These are phyloP conservation scores for Hepatocystis sp. DNA, from an alignment of 169 alveolate genomes.

Conservation along the genomic window DNA sequence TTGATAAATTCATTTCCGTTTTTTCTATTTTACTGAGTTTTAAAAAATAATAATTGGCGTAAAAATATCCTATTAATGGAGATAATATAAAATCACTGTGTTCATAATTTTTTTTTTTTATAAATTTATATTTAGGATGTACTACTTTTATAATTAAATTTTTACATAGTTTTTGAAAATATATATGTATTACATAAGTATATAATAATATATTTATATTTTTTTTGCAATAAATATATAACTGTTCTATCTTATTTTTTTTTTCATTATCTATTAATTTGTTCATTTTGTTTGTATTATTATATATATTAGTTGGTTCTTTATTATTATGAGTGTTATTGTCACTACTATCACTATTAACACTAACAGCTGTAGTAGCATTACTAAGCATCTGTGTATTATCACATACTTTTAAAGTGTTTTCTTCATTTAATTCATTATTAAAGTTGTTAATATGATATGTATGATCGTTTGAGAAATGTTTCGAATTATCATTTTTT, in stretches of 20 bases:
- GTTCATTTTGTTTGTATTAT: no score
- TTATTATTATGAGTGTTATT: background rate
- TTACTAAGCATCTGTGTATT: no score
- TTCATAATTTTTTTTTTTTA: slow-evolving; percentile 26
- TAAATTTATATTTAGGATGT: slow-evolving; percentile 36
- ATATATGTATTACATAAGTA: slow-evolving; percentile 51
- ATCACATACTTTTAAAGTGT: no score
- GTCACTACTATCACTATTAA: background rate
- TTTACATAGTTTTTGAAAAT: slow-evolving; percentile 41
- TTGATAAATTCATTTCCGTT: no score
- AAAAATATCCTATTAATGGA: slow-evolving; percentile 51
- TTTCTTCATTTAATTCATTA: no score
- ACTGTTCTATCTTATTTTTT: slow-evolving; percentile 26
- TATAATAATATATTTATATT: slow-evolving; percentile 36
- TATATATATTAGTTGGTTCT: no score
- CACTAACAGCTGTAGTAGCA: no score
- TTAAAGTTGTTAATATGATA: no score
- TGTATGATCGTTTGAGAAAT: no score
- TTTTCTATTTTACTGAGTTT: slow-evolving; percentile 27
- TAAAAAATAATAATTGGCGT: slow-evolving; percentile 23
- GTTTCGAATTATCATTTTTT: no score
- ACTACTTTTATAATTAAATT: slow-evolving; percentile 40
- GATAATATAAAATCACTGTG: slow-evolving; percentile 41
- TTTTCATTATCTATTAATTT: slow-evolving; percentile 36
- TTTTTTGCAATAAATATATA: slow-evolving; percentile 34